Percentiles rank a stretch among this genome's conserved stretches.
These are phyloP conservation scores for Colletotrichum tropicale DNA, from an alignment of 2,329 filamentous ascomycete genomes.

Conservation along the genomic window DNA sequence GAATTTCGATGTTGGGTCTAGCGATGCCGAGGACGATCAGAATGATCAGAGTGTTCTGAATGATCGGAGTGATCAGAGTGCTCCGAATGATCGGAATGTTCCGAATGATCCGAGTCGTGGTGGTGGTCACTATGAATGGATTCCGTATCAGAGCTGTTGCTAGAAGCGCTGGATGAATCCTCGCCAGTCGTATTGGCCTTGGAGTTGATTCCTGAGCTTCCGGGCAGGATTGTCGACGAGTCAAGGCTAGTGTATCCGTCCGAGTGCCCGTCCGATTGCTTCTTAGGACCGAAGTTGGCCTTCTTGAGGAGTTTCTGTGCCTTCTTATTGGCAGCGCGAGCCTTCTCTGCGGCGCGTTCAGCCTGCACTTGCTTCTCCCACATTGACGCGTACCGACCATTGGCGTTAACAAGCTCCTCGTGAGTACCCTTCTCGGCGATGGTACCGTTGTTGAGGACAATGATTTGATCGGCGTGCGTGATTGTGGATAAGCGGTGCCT, in stretches of 20 bases:
- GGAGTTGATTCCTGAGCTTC: conserved; percentile 34
- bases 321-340: conserved; percentile 45
- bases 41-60: not conserved
- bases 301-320: conserved; percentile 51
- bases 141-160: conserved; percentile 37
- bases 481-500: conserved; percentile 85
- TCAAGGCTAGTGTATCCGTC: conserved; percentile 51
- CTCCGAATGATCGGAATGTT: conserved; percentile 5
- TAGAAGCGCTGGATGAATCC: conserved; percentile 36
- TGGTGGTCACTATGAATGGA: conserved; percentile 34
- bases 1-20: not conserved
- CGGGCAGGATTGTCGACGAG: conserved; percentile 47
- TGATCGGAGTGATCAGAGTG: not conserved
- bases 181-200: conserved; percentile 30
- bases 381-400: conserved; percentile 81
- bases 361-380: conserved; percentile 89
- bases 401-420: conserved; percentile 71
- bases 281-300: conserved; percentile 51
- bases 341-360: conserved; percentile 70
- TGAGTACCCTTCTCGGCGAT: conserved; percentile 83
- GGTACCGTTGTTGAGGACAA: conserved; percentile 77
- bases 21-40: not conserved
- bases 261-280: conserved; percentile 44
- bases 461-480: conserved; percentile 83
- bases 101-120: conserved; percentile 13